Base-by-base conservation (phyloP, 1,284 basidiomycete species). In the Rhodotorula sp. region DNA sequence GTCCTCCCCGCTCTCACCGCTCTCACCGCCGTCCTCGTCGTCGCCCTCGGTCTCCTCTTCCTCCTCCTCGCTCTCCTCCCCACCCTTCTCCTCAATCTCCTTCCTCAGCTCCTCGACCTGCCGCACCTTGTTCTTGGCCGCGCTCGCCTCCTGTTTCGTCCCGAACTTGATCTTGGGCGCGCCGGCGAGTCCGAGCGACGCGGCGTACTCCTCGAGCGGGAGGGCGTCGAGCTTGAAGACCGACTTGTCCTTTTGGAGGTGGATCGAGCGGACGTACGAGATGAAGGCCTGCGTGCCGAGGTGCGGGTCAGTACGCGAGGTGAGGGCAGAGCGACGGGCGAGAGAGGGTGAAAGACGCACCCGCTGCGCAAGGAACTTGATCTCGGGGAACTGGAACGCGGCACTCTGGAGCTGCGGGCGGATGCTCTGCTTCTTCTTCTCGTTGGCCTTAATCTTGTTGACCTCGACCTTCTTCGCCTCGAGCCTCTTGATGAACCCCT, bases 91-190 rank as follows among this genome's bases (percentile, higher is more conserved):
- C 63, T 73, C 71, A 37, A 72, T 74, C 62, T 77, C 61, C 44
- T 44, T 61, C 66, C 69, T 75, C 67, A 77, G 59, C 61, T 73
- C 75, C 72, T 82, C 80, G 27, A 75, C 79, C 75, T 81, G 78
- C 62, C 81, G 79, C 3, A 79, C 80, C 37, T 77, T 77, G 80
- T 94, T 94, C 83, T 92, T 92, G 81, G 86, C 88, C 74, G 85
- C 86, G 80, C 88, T 90, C 60, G 89, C 88, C 41, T 88, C 85
- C 71, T 91, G 90, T 79, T 87, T 89, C 78, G 84, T 88, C 62
- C 91, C 55, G 78, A 99, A 91, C 82, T 94, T 97, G 84, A 99
- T 93, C 83, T 96, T 97, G 3, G 97, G 97, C 37, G 91, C 90
- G 59, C 97, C 96, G 13, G 96, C 93, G 32, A 99, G 84, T 64